Conservation (phyloP, 179 eudicot species). For the Actinidia arguta region DNA sequence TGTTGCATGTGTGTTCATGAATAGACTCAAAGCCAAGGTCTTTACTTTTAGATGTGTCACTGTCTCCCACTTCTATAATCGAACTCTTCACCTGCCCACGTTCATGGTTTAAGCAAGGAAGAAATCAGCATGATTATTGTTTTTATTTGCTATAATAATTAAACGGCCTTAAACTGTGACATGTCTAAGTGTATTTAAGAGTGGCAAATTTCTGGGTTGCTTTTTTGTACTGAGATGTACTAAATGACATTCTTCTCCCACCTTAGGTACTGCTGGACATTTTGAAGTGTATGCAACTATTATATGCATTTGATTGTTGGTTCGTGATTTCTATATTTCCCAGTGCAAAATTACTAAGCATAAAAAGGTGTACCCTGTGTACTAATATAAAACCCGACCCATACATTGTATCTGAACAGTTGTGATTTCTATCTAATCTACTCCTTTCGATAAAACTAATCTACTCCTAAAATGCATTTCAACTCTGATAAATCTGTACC, state of each 20-base stretch:
- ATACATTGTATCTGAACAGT: conserved; percentile 5
- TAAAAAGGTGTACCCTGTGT: conserved; percentile 5
- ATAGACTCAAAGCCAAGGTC: too few species aligned
- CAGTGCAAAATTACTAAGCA: not conserved
- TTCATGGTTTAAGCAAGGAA: too few species aligned
- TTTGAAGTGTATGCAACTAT: not conserved
- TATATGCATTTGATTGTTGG: not conserved
- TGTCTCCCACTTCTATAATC: too few species aligned
- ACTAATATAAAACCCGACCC: not conserved
- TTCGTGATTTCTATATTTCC: not conserved
- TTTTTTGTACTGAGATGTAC: not conserved
- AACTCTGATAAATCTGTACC: not conserved
- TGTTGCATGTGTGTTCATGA: too few species aligned
- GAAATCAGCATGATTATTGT: too few species aligned
- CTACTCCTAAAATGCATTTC: not conserved
- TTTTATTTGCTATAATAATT: too few species aligned
- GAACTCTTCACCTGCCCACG: too few species aligned
- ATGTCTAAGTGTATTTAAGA: too few species aligned
- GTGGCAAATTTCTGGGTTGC: not conserved
- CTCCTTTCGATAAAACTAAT: not conserved
- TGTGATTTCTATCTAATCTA: not conserved
- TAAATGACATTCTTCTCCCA: not conserved
- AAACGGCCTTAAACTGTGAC: too few species aligned
- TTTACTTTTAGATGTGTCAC: too few species aligned
- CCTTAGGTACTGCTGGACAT: not conserved